Percentiles rank a stretch among this genome's conserved stretches.
These are phyloP conservation scores for Amaranthus cruentus DNA, from an alignment of 148 eudicot species.

Conservation along the genomic window DNA sequence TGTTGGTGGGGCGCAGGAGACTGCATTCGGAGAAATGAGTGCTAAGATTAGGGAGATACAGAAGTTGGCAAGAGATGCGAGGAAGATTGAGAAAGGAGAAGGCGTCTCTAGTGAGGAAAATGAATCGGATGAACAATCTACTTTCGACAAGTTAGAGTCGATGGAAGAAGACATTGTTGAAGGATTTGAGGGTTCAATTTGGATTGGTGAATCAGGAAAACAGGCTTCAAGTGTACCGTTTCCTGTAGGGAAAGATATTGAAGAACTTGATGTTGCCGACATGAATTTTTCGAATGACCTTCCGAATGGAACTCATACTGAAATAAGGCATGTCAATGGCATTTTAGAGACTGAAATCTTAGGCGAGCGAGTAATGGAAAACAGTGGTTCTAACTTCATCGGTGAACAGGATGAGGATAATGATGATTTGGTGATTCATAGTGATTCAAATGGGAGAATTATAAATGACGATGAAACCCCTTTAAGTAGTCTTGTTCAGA, in stretches of 20 bases:
- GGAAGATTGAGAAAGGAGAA: slow-evolving; percentile 51
- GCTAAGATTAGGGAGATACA: slow-evolving; percentile 30
- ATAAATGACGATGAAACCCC: slow-evolving; percentile 10
- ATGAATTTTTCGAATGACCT: neutral
- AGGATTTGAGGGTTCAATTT: neutral
- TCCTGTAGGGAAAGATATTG: neutral
- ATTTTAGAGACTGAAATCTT: slow-evolving; percentile 6
- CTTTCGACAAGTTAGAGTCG: slow-evolving; percentile 15
- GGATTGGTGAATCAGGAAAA: slow-evolving; percentile 2
- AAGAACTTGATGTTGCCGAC: slow-evolving; percentile 4
- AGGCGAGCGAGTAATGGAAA: neutral
- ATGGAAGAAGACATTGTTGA: slow-evolving; percentile 18
- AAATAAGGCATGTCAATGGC: slow-evolving; percentile 23
- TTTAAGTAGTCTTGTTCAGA: slow-evolving; percentile 2
- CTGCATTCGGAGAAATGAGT: slow-evolving; percentile 10
- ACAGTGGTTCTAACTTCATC: neutral
- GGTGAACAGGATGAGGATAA: slow-evolving; percentile 16
- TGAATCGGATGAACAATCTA: slow-evolving; percentile 23
- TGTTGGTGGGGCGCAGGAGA: slow-evolving; percentile 37
- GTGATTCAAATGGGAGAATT: slow-evolving; percentile 16
- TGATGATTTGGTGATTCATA: slow-evolving; percentile 17
- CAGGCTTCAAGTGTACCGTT: slow-evolving; percentile 13
- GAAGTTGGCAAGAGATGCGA: slow-evolving; percentile 69
- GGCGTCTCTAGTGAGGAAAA: slow-evolving; percentile 13
- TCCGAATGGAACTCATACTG: slow-evolving; percentile 9